Conservation (phyloP, 306 rosid species). For the Gastrolobium bilobum region DNA sequence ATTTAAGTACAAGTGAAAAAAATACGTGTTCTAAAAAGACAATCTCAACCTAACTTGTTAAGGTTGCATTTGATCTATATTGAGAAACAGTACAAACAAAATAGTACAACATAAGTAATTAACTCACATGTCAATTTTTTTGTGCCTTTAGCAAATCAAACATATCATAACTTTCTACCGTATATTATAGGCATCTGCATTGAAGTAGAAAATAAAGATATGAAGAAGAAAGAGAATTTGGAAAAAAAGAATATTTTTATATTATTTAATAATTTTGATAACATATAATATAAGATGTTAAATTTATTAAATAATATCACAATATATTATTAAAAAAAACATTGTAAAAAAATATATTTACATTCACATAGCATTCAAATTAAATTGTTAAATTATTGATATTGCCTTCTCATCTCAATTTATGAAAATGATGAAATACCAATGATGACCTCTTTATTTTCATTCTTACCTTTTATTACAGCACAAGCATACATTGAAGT, state of each 20-base stretch:
- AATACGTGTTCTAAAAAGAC: background rate
- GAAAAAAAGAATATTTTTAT: background rate
- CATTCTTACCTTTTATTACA: conserved; percentile 22
- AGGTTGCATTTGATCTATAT: too few relatives aligned
- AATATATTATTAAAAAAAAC: background rate
- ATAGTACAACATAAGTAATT: too few relatives aligned
- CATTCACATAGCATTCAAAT: background rate
- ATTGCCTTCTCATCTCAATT: background rate
- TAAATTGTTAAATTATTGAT: too few relatives aligned
- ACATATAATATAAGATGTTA: background rate
- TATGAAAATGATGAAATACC: conserved; percentile 1
- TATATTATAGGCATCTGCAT: background rate
- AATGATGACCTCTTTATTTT: conserved; percentile 24
- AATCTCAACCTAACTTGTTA: background rate
- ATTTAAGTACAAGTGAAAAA: background rate
- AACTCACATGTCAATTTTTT: too few relatives aligned
- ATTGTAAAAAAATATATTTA: background rate
- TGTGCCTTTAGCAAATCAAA: too few relatives aligned
- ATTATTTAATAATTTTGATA: background rate
- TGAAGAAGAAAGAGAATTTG: too few relatives aligned
- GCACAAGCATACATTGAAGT: conserved; percentile 26
- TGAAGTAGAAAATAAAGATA: too few relatives aligned
- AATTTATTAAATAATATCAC: too few relatives aligned
- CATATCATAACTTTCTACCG: background rate
- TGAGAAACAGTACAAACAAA: too few relatives aligned